A percentile compares a stretch with the other conserved stretches of the same genome.
These are phyloP conservation scores for Xylaria acuta DNA, from an alignment of 495 filamentous ascomycete genomes.

Conservation along the genomic window DNA sequence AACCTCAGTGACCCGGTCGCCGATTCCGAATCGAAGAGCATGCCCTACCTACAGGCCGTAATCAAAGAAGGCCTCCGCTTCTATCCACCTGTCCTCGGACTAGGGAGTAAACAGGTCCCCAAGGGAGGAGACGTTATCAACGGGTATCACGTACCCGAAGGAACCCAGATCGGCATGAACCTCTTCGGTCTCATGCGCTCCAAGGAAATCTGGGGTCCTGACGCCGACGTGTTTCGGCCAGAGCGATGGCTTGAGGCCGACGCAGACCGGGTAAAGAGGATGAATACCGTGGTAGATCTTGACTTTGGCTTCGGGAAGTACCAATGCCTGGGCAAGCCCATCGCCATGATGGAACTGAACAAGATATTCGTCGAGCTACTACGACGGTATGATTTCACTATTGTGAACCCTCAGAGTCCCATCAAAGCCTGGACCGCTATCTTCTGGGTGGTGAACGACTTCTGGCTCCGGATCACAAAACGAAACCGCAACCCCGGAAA, in stretches of 20 bases:
- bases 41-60: slow-evolving; percentile 54
- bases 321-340: slow-evolving; percentile 47
- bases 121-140: slow-evolving; percentile 59
- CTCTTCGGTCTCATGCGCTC: slow-evolving; percentile 39
- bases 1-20: slow-evolving; percentile 42
- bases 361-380: slow-evolving; percentile 61
- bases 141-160: slow-evolving; percentile 61
- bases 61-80: slow-evolving; percentile 54
- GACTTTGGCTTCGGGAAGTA: slow-evolving; percentile 48
- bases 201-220: slow-evolving; percentile 50
- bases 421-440: slow-evolving; percentile 29
- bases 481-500: slow-evolving; percentile 1
- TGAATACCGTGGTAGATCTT: slow-evolving; percentile 41
- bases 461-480: slow-evolving; percentile 33
- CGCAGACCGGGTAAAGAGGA: slow-evolving; percentile 36
- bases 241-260: slow-evolving; percentile 58
- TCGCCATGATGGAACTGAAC: slow-evolving; percentile 54
- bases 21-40: slow-evolving; percentile 45
- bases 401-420: slow-evolving; percentile 52
- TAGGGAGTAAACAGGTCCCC: slow-evolving; percentile 53
- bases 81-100: slow-evolving; percentile 48
- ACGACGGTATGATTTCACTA: slow-evolving; percentile 53
- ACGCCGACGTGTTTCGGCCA: slow-evolving; percentile 55
- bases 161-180: slow-evolving; percentile 57
- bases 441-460: slow-evolving; percentile 33